Evolutionary conservation across 495 filamentous ascomycete species (phyloP).

Genomic region (Evernia prunastri): DNA sequence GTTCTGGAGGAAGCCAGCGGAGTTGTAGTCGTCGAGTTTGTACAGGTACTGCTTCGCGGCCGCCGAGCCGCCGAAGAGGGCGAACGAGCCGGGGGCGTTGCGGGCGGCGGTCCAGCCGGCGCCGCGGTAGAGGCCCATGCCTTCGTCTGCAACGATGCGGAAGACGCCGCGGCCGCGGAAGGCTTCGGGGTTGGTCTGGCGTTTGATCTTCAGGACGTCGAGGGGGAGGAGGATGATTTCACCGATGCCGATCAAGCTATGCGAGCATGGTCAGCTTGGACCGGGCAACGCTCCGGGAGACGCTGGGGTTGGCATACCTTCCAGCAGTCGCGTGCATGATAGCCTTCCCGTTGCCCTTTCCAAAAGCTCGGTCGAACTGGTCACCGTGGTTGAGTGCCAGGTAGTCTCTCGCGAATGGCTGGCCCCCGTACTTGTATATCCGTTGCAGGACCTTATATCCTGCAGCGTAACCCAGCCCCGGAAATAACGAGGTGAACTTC

Average conservation of each 20-base stretch:
- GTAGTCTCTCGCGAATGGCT: slow-evolving; percentile 92
- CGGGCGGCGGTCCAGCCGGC: slow-evolving; percentile 97
- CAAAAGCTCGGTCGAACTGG: slow-evolving; percentile 82
- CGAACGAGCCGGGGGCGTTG: slow-evolving; percentile 95
- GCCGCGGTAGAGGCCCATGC: slow-evolving; percentile 90
- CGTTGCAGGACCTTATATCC: slow-evolving; percentile 97
- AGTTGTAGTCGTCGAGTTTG: slow-evolving; percentile 84
- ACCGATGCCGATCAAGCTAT: slow-evolving; percentile 86
- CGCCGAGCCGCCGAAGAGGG: slow-evolving; percentile 96
- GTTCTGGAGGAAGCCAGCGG: slow-evolving; percentile 90
- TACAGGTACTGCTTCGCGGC: slow-evolving; percentile 96
- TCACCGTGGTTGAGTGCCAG: slow-evolving; percentile 72
- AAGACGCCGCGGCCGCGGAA: slow-evolving; percentile 91
- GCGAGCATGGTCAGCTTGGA: background rate
- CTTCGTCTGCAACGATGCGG: slow-evolving; percentile 86
- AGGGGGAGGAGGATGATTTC: slow-evolving; percentile 93
- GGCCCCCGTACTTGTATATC: slow-evolving; percentile 98
- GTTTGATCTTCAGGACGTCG: slow-evolving; percentile 98
- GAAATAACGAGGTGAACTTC: slow-evolving; percentile 95
- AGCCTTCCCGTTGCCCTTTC: slow-evolving; percentile 94
- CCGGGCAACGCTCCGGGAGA: background rate
- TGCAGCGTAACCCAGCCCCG: slow-evolving; percentile 92
- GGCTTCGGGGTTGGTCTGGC: slow-evolving; percentile 97
- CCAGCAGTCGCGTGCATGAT: slow-evolving; percentile 96
- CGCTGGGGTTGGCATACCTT: background rate